Percentiles rank a stretch among this genome's conserved stretches.
These are phyloP conservation scores for Lachnum nothofagi DNA, from an alignment of 2,329 filamentous ascomycete species.

Conservation along the genomic window DNA sequence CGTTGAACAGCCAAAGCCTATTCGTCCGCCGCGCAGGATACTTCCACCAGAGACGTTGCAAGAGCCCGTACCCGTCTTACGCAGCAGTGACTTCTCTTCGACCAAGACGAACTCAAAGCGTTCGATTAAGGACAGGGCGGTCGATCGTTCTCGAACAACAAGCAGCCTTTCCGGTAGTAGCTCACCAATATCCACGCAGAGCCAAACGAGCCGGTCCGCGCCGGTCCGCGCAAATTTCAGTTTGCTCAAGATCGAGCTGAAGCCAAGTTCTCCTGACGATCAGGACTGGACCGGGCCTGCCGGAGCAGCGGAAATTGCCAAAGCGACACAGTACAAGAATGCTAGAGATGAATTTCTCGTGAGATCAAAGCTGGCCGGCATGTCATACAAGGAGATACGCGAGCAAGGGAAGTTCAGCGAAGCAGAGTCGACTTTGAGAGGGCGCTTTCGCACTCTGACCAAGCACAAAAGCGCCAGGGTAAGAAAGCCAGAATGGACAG, in stretches of 20 bases:
- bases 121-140: conserved; percentile 5
- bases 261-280: conserved; percentile 8
- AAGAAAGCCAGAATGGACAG: conserved; percentile 60
- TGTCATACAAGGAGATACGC: conserved; percentile 63
- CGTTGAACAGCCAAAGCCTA: conserved; percentile 8
- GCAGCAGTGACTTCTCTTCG: conserved; percentile 6
- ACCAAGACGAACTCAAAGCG: conserved; percentile 9
- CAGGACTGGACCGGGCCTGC: background rate
- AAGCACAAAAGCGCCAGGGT: conserved; percentile 59
- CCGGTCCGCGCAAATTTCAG: background rate
- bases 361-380: conserved; percentile 47
- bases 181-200: background rate
- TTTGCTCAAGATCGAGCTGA: conserved; percentile 18
- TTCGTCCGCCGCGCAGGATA: conserved; percentile 15
- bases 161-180: background rate
- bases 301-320: conserved; percentile 1
- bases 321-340: conserved; percentile 24
- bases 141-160: conserved; percentile 3
- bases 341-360: conserved; percentile 48
- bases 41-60: conserved; percentile 14
- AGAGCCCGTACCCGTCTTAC: conserved; percentile 6
- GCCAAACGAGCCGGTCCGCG: background rate
- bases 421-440: conserved; percentile 68
- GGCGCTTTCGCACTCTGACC: conserved; percentile 60
- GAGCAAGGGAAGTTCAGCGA: conserved; percentile 50